Evolutionary conservation across 225 moss, liverwort and hornwort species (phyloP), one percentile per base, ranked within the genome.

Genomic region (Sphagnum contortum): DNA sequence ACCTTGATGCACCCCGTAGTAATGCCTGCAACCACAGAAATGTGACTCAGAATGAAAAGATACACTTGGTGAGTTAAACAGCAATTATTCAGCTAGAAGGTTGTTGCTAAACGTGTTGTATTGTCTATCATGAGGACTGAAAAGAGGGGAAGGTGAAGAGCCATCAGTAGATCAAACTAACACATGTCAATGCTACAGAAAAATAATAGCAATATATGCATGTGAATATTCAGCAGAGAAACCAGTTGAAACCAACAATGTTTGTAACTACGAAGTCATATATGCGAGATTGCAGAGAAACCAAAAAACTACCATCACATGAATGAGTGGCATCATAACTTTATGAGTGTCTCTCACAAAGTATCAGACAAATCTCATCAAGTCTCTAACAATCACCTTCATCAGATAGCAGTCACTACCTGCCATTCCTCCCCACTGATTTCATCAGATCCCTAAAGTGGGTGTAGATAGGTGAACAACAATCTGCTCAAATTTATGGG

Each of bases 1-100:
- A 81, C 79, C 88, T 92, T 50, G 92, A 83, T 52, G 85, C 80
- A 69, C 95, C 95, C 77, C 85, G 92, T 69, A 92, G 74, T 74
- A 96, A 71, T 75, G 92, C 90, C 95, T 96, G 90, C 80, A 86
- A 49, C 47, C 59, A 72, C 74, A 64, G 64, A 62, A 47, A 68
- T 50, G 56, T 14, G 58, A 47, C 12, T 57, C 50, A 44, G 2
- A 9, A 57, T 51, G 12, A 66, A 10, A 4, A 8, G 49, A 13
- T 9, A 48, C 12, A 4, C 64, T 48, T 11, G n/a, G 45, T 12
- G 4, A 64, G 48, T 7, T 4, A n/a, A 10, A 44, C 6, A 62
- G 2, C 5, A 62, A 62, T 46, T 62, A 12, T 11, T 44, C 61
- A 46, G 8, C 8, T 6, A 62, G 61, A 46, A 4, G 61, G 5